phyloP scores from a whole-genome alignment of 768 basidiomycete species.

The Phylloporus rhodoxanthus region DNA sequence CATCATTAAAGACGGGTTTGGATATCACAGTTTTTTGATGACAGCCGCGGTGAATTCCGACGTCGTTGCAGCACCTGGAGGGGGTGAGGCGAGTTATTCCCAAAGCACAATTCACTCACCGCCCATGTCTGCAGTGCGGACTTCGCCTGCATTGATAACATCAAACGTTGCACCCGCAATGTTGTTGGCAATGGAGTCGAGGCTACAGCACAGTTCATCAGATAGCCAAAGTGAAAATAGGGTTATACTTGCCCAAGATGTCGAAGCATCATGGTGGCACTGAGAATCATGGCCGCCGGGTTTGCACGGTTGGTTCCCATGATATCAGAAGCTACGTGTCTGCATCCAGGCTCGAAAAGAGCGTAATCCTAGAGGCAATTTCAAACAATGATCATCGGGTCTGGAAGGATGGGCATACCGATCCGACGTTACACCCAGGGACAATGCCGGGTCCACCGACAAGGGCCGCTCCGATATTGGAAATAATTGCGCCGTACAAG shows the following conservation, averaged over 20 bases:
- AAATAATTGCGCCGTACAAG: slow-evolving; percentile 93
- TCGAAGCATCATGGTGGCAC: slow-evolving; percentile 95
- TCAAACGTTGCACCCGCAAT: slow-evolving; percentile 91
- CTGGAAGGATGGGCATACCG: slow-evolving; percentile 42
- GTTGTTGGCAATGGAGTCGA: slow-evolving; percentile 88
- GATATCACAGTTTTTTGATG: slow-evolving; percentile 63
- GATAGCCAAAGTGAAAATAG: slow-evolving; percentile 11
- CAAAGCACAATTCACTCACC: slow-evolving; percentile 46
- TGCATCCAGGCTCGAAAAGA: slow-evolving; percentile 97
- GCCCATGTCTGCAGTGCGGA: slow-evolving; percentile 93
- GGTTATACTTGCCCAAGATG: slow-evolving; percentile 72
- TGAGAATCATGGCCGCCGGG: slow-evolving; percentile 95
- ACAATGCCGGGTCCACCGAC: slow-evolving; percentile 98
- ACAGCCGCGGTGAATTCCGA: slow-evolving; percentile 93
- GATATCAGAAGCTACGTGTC: slow-evolving; percentile 91
- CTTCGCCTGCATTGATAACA: slow-evolving; percentile 82
- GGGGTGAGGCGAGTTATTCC: slow-evolving; percentile 6
- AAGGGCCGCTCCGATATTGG: slow-evolving; percentile 97
- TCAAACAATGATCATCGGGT: background rate
- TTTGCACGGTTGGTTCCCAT: slow-evolving; percentile 96
- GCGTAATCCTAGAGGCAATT: slow-evolving; percentile 70
- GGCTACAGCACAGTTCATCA: slow-evolving; percentile 38
- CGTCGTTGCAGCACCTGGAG: slow-evolving; percentile 76
- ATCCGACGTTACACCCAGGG: slow-evolving; percentile 95
- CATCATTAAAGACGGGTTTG: background rate